Evolutionary conservation across 495 filamentous ascomycete species (phyloP).

Genomic region (Daldinia caldariorum): DNA sequence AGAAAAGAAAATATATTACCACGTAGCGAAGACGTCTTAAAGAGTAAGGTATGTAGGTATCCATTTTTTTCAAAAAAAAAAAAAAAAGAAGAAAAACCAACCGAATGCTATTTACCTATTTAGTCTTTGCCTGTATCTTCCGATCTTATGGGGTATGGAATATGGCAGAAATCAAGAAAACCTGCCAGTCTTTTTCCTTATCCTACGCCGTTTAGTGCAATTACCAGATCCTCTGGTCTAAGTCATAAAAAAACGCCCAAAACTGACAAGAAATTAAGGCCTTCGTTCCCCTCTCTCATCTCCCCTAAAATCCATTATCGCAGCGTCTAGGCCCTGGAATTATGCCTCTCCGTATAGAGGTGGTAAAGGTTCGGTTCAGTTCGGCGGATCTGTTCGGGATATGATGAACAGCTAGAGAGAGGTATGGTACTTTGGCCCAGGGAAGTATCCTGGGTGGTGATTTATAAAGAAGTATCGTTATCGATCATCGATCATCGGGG

Average conservation of each 20-base stretch:
- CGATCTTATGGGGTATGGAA: slow-evolving; percentile 42
- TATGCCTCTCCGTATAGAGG: not conserved
- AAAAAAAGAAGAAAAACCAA: slow-evolving; percentile 13
- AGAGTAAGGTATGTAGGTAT: too few relatives aligned
- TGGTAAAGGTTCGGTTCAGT: too few relatives aligned
- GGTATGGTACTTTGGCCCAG: not conserved
- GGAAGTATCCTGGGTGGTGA: not conserved
- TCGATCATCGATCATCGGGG: slow-evolving; percentile 42
- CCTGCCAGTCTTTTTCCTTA: slow-evolving; percentile 35
- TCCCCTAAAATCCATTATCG: not conserved
- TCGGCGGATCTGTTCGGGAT: slow-evolving; percentile 4
- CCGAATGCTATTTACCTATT: slow-evolving; percentile 39
- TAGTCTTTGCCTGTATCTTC: slow-evolving; percentile 32
- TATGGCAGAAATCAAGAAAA: slow-evolving; percentile 36
- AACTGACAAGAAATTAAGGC: not conserved
- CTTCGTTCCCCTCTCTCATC: not conserved
- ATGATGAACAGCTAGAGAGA: not conserved
- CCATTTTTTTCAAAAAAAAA: too few relatives aligned
- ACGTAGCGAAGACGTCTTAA: too few relatives aligned
- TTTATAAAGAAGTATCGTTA: not conserved
- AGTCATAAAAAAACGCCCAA: slow-evolving; percentile 21
- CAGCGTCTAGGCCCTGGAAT: slow-evolving; percentile 11
- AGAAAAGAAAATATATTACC: too few relatives aligned
- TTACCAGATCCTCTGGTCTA: slow-evolving; percentile 32
- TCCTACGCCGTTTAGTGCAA: slow-evolving; percentile 43